phyloP scores from a whole-genome alignment of 768 basidiomycete genomes.

The Lactarius evosmus region DNA sequence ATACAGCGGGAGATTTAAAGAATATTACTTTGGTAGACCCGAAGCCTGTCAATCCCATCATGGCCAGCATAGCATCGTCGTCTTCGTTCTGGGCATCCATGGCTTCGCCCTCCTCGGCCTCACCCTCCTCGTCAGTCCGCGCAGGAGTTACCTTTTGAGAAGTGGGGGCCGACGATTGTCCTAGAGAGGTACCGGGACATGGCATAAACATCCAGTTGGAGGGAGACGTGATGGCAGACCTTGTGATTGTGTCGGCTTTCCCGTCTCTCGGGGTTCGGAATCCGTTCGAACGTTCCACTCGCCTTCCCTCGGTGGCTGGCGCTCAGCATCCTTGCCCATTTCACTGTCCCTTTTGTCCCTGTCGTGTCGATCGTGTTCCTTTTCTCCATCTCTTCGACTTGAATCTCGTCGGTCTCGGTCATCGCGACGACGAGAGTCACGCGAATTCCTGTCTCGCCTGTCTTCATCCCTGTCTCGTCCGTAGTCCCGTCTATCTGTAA shows the following conservation, averaged over 20 bases:
- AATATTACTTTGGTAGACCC: conserved; percentile 78
- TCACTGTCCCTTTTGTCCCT: conserved; percentile 40
- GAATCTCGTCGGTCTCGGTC: conserved; percentile 30
- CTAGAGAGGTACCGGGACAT: not conserved
- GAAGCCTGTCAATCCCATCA: conserved; percentile 89
- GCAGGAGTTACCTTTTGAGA: conserved; percentile 15
- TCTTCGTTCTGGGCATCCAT: conserved; percentile 60
- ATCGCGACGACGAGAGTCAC: conserved; percentile 25
- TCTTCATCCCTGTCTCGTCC: conserved; percentile 26
- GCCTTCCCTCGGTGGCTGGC: conserved; percentile 42
- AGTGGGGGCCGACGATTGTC: not conserved
- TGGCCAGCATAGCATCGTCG: conserved; percentile 78
- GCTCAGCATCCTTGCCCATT: conserved; percentile 37
- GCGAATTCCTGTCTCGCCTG: conserved; percentile 23
- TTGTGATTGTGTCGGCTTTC: conserved; percentile 20
- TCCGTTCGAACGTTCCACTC: conserved; percentile 37
- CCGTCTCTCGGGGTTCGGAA: conserved; percentile 22
- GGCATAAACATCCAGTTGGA: not conserved
- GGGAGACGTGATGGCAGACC: not conserved
- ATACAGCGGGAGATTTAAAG: conserved; percentile 14
- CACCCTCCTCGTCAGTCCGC: conserved; percentile 37
- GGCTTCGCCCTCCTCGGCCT: conserved; percentile 46
- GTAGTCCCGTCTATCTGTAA: conserved; percentile 24
- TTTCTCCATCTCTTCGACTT: conserved; percentile 23
- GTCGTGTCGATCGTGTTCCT: conserved; percentile 28